Evolutionary conservation across 139 green algal species (phyloP).

Genomic region (Yamagishiella unicocca): DNA sequence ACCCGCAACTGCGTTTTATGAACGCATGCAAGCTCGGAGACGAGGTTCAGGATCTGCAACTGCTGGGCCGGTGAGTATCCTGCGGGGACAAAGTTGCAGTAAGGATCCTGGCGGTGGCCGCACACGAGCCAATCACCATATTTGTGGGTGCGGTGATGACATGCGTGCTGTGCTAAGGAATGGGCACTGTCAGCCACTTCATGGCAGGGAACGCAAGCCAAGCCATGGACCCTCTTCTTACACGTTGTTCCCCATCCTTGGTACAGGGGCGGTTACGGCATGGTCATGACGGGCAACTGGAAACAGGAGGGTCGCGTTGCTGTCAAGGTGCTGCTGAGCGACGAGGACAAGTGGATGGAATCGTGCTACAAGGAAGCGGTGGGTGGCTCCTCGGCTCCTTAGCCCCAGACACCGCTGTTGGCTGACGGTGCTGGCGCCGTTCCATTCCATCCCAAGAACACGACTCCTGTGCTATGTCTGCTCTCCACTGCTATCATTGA

Average conservation of each 20-base stretch:
- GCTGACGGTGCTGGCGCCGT: no score
- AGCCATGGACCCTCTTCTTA: not conserved
- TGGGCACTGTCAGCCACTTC: no score
- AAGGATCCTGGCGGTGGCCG: not conserved
- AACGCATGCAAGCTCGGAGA: not conserved
- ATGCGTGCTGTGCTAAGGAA: no score
- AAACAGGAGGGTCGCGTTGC: constrained; percentile 23
- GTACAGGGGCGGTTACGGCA: constrained; percentile 31
- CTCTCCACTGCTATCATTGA: no score
- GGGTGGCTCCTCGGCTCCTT: no score
- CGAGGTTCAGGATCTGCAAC: constrained; percentile 12
- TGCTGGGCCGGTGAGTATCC: constrained; percentile 2
- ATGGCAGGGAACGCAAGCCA: no score
- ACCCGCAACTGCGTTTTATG: not conserved
- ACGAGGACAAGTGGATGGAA: constrained; percentile 11
- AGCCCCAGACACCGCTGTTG: no score
- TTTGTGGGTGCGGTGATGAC: no score
- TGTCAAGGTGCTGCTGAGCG: constrained; percentile 21
- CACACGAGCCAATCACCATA: no score
- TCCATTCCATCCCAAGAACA: no score
- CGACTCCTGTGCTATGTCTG: no score
- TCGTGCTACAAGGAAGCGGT: constrained; percentile 38
- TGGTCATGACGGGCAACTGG: constrained; percentile 20
- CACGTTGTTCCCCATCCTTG: not conserved
- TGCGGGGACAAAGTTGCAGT: not conserved